These are phyloP conservation scores for Trichoderma gamsii DNA, from an alignment of 495 filamentous ascomycete genomes.

Conservation along the genomic window DNA sequence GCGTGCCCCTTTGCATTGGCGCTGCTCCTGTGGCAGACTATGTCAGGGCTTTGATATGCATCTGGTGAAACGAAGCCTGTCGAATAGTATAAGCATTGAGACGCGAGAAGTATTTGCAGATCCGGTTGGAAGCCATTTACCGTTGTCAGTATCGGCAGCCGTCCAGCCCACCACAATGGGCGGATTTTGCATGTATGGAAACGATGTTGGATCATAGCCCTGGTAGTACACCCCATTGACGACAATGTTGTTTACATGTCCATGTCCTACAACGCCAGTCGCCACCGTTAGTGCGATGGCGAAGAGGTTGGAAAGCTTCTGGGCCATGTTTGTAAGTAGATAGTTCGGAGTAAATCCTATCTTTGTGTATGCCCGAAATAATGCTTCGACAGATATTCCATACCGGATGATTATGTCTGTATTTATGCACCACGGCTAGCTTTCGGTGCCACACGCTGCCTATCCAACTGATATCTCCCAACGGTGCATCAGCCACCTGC, in stretches of 20 bases:
- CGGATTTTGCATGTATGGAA: slow-evolving; percentile 27
- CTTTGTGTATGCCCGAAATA: not conserved
- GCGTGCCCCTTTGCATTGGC: slow-evolving; percentile 35
- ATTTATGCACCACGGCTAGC: slow-evolving; percentile 5
- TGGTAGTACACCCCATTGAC: slow-evolving; percentile 48
- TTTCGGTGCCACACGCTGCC: not conserved
- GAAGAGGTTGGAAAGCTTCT: slow-evolving; percentile 16
- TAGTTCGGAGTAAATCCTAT: slow-evolving; percentile 22
- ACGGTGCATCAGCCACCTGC: not conserved
- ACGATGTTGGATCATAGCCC: slow-evolving; percentile 44
- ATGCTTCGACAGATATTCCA: not conserved
- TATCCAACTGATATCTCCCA: not conserved
- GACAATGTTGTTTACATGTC: slow-evolving; percentile 54
- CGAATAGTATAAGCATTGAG: not conserved
- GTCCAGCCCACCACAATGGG: slow-evolving; percentile 53
- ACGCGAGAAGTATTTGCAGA: not conserved
- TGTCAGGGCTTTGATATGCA: slow-evolving; percentile 36
- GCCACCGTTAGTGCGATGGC: slow-evolving; percentile 41
- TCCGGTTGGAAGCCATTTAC: not conserved
- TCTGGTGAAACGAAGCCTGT: slow-evolving; percentile 47
- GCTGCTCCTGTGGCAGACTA: slow-evolving; percentile 46
- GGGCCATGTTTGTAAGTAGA: not conserved
- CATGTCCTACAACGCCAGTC: slow-evolving; percentile 53
- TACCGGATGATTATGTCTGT: not conserved
- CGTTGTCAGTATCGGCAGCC: slow-evolving; percentile 49